Conservation (phyloP, 495 filamentous ascomycete genomes). For the Podospora bellae-mahoneyi region DNA sequence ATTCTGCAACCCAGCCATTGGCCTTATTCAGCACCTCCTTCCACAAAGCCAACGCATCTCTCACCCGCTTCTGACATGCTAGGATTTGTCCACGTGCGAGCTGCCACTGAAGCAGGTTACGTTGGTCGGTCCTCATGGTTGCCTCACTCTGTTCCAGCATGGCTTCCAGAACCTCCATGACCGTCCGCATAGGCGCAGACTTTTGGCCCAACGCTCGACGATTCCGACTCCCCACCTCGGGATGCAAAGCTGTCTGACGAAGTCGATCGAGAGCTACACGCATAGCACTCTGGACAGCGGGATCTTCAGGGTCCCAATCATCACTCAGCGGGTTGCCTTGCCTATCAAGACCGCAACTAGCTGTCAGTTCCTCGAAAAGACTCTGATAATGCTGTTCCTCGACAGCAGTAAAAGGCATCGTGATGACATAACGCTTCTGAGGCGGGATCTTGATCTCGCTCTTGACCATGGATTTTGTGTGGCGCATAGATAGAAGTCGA, state of each 20-base stretch:
- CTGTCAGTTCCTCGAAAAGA: conserved; percentile 69
- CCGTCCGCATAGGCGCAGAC: conserved; percentile 67
- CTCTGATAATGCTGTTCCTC: conserved; percentile 84
- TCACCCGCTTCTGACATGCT: conserved; percentile 54
- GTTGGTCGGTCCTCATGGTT: conserved; percentile 61
- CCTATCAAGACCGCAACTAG: conserved; percentile 59
- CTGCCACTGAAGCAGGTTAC: conserved; percentile 57
- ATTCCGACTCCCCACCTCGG: conserved; percentile 67
- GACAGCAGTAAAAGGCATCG: conserved; percentile 78
- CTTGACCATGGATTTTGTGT: conserved; percentile 77
- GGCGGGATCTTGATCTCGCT: conserved; percentile 68
- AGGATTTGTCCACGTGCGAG: conserved; percentile 69
- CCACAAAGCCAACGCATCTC: conserved; percentile 67
- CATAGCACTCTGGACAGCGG: conserved; percentile 60
- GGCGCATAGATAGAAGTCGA: conserved; percentile 66
- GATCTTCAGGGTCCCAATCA: conserved; percentile 62
- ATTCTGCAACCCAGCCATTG: conserved; percentile 57
- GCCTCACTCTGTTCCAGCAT: conserved; percentile 83
- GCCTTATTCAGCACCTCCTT: conserved; percentile 54
- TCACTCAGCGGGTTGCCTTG: conserved; percentile 58
- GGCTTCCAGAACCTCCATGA: conserved; percentile 75
- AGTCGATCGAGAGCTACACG: conserved; percentile 50
- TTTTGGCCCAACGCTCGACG: conserved; percentile 62
- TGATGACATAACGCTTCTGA: conserved; percentile 83
- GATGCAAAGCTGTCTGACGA: conserved; percentile 83